These are phyloP conservation scores for Phytophthora pini DNA, from an alignment of 352 stramenopile species.

Conservation along the genomic window DNA sequence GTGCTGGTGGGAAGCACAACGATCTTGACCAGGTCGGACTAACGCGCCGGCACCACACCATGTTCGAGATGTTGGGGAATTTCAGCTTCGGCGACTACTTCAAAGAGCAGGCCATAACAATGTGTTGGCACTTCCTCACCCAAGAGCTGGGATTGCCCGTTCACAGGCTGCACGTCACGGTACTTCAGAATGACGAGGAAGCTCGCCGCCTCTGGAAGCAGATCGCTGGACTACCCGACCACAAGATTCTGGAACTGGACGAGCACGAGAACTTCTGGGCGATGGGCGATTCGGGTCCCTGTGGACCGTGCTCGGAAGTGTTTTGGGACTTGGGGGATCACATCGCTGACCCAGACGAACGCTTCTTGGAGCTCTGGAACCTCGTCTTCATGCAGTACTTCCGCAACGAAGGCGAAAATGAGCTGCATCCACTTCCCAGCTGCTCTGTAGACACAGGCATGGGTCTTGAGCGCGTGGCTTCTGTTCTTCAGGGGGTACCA, in stretches of 20 bases:
- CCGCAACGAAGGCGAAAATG: constrained; percentile 81
- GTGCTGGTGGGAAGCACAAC: constrained; percentile 98
- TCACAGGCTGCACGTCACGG: constrained; percentile 71
- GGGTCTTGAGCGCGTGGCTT: constrained; percentile 96
- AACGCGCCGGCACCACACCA: constrained; percentile 97
- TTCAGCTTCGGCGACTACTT: constrained; percentile 99
- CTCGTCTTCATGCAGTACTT: constrained; percentile 98
- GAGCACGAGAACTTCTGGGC: constrained; percentile 97
- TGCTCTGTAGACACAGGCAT: constrained; percentile 98
- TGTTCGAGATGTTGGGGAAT: constrained; percentile 99
- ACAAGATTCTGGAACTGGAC: constrained; percentile 69
- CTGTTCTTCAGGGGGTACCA: constrained; percentile 94
- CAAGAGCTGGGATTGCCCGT: constrained; percentile 78
- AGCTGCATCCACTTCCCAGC: constrained; percentile 83
- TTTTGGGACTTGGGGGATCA: constrained; percentile 93
- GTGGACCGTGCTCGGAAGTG: constrained; percentile 95
- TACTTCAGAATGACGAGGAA: constrained; percentile 71
- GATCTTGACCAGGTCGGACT: constrained; percentile 98
- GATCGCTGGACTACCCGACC: constrained; percentile 56
- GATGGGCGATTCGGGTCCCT: constrained; percentile 95
- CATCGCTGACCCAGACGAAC: constrained; percentile 83
- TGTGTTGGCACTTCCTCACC: constrained; percentile 95
- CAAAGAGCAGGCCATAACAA: constrained; percentile 95
- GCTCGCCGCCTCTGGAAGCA: constrained; percentile 63
- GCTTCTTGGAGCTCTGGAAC: constrained; percentile 97